phyloP scores from a whole-genome alignment of 495 filamentous ascomycete genomes.

The Cercophora sp. region DNA sequence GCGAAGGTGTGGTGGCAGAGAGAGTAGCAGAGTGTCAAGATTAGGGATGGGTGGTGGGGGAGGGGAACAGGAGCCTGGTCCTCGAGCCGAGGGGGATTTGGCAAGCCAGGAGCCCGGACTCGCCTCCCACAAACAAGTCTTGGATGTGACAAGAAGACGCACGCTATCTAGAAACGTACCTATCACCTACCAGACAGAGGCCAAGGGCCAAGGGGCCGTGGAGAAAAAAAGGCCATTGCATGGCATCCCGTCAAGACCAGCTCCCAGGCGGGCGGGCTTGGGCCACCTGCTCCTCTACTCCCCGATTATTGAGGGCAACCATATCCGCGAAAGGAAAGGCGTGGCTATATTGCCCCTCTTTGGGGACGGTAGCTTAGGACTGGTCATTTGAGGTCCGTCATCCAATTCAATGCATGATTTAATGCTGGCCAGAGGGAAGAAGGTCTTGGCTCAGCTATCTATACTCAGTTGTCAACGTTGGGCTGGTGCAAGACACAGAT shows the following conservation, averaged over 20 bases:
- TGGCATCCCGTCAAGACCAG: background rate
- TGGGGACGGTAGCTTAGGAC: background rate
- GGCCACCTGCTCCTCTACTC: too few species aligned
- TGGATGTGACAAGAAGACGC: background rate
- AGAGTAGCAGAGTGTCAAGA: too few species aligned
- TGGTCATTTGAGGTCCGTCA: conserved; percentile 4
- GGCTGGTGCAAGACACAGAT: too few species aligned
- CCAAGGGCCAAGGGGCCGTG: background rate
- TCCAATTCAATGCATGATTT: conserved; percentile 10
- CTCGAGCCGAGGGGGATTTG: background rate
- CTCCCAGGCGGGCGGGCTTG: too few species aligned
- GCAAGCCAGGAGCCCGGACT: background rate
- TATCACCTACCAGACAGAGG: background rate
- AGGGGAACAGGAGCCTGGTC: too few species aligned
- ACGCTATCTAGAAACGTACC: background rate
- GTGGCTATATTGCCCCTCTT: background rate
- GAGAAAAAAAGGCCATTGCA: background rate
- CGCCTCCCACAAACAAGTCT: too few species aligned
- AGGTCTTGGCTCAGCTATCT: conserved; percentile 7
- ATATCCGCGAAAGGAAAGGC: background rate
- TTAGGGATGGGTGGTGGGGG: too few species aligned
- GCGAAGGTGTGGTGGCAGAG: too few species aligned
- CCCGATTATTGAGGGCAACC: background rate
- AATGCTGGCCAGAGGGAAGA: background rate
- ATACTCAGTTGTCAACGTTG: too few species aligned